phyloP scores from a whole-genome alignment of 352 stramenopile genomes.

The Phytophthora foliorum region DNA sequence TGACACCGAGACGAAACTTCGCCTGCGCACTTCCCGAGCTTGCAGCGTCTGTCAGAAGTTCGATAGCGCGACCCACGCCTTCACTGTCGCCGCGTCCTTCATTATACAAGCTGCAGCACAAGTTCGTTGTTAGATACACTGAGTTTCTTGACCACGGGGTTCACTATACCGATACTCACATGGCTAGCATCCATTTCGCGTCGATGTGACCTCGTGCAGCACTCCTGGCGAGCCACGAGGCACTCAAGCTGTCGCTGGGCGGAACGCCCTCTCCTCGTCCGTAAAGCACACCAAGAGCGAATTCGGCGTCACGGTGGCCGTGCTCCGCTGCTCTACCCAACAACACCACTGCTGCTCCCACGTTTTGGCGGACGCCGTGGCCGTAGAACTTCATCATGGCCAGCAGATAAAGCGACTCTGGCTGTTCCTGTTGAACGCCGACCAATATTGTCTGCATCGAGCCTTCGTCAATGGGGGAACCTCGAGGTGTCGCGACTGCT shows the following conservation, averaged over 20 bases:
- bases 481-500: constrained; percentile 27
- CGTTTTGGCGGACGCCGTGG: constrained; percentile 47
- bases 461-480: constrained; percentile 31
- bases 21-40: constrained; percentile 32
- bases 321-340: constrained; percentile 36
- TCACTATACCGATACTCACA: constrained; percentile 33
- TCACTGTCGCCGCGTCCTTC: constrained; percentile 51
- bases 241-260: constrained; percentile 45
- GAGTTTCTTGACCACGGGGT: neutral
- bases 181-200: constrained; percentile 64
- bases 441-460: constrained; percentile 47
- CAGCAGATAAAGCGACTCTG: constrained; percentile 61
- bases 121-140: neutral
- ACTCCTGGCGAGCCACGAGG: constrained; percentile 51
- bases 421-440: constrained; percentile 44
- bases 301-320: constrained; percentile 53
- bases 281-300: constrained; percentile 58
- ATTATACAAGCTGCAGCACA: constrained; percentile 42
- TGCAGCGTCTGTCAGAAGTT: constrained; percentile 45
- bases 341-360: constrained; percentile 39
- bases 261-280: constrained; percentile 35
- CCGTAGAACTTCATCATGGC: constrained; percentile 67
- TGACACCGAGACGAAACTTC: constrained; percentile 54
- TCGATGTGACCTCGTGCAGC: constrained; percentile 48
- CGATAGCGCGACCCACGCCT: constrained; percentile 40